These are phyloP conservation scores for Marasmius fiardii DNA, from an alignment of 1,284 basidiomycete genomes.

Conservation along the genomic window DNA sequence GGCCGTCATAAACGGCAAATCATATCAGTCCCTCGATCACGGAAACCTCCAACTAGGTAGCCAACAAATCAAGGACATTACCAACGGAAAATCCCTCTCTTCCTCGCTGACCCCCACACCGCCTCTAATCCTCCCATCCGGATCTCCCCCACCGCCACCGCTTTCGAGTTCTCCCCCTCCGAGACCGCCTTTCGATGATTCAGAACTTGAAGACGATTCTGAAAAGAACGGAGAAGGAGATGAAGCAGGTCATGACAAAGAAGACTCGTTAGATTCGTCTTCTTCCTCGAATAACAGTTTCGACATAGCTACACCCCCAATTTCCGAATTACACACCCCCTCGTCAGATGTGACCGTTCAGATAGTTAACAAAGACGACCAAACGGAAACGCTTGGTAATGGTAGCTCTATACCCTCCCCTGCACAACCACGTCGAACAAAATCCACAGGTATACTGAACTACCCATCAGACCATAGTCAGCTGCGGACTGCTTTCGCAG, in stretches of 20 bases:
- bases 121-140: neutral
- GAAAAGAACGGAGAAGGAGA: neutral
- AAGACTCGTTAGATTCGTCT: neutral
- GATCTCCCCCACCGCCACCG: neutral
- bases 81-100: neutral
- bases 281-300: neutral
- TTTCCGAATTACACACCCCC: neutral
- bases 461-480: neutral
- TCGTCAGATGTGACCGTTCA: too few relatives aligned
- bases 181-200: neutral
- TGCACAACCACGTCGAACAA: neutral
- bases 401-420: neutral
- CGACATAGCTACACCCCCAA: neutral
- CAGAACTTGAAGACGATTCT: neutral
- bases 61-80: too few relatives aligned
- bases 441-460: conserved; percentile 1
- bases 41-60: too few relatives aligned
- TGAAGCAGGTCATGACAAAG: too few relatives aligned
- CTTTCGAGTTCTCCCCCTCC: neutral
- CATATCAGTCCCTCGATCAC: too few relatives aligned
- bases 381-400: too few relatives aligned
- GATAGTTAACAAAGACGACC: too few relatives aligned
- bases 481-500: neutral
- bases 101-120: neutral
- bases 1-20: too few relatives aligned